Conservation (phyloP, 169 alveolate genomes). For the Eimeria mitis region DNA sequence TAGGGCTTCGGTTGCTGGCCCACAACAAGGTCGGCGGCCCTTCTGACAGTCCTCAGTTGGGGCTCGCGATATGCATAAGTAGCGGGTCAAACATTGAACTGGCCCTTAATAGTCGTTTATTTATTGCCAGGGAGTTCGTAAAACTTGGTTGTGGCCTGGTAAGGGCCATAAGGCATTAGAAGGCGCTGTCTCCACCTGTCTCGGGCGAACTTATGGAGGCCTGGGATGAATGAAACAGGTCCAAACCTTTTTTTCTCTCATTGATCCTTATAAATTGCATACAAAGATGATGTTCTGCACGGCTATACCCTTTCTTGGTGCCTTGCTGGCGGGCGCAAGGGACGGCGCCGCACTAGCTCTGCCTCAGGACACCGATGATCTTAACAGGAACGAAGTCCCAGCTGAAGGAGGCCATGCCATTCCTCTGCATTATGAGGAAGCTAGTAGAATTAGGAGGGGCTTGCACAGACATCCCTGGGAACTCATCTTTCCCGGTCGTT, state of each 20-base stretch:
- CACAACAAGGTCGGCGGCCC: not conserved
- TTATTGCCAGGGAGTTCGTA: not conserved
- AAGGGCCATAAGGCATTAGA: not conserved
- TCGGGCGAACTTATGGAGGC: not conserved
- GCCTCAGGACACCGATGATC: not conserved
- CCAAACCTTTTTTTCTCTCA: not conserved
- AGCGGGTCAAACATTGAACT: not conserved
- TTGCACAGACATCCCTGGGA: not conserved
- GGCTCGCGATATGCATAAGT: not conserved
- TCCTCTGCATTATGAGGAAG: not conserved
- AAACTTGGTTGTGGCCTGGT: not conserved
- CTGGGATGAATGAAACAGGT: not conserved
- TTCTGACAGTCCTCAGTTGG: not conserved
- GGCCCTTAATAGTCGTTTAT: not conserved
- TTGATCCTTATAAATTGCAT: not conserved
- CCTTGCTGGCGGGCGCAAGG: not conserved
- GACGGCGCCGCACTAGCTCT: not conserved
- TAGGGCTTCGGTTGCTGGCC: not conserved
- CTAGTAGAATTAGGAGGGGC: not conserved
- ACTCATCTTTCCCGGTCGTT: not conserved
- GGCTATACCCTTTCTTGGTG: not conserved
- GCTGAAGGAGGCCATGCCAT: not conserved
- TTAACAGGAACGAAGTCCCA: not conserved
- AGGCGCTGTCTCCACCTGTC: not conserved
- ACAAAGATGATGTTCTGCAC: not conserved